Conservation (phyloP, 2,329 filamentous ascomycete species). For the Cladosporium sphaerospermum region DNA sequence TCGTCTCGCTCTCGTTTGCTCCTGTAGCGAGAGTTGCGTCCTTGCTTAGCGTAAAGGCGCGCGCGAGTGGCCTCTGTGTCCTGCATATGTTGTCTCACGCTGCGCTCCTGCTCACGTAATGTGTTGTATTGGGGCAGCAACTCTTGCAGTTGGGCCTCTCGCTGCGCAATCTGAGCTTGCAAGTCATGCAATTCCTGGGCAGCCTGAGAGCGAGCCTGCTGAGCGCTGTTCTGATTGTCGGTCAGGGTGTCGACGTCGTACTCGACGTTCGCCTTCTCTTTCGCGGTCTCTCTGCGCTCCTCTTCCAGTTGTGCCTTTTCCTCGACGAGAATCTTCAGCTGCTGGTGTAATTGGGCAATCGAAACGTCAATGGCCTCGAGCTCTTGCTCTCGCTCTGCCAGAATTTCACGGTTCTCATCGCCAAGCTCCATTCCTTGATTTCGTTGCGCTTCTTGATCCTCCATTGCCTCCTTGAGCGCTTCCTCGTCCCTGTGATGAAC, state of each 20-base stretch:
- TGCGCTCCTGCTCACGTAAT: slow-evolving; percentile 66
- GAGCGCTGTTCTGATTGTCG: slow-evolving; percentile 74
- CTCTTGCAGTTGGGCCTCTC: slow-evolving; percentile 67
- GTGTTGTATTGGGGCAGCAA: slow-evolving; percentile 72
- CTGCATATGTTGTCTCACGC: slow-evolving; percentile 65
- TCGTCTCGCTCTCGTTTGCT: slow-evolving; percentile 84
- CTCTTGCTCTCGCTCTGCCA: slow-evolving; percentile 66
- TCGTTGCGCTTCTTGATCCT: slow-evolving; percentile 74
- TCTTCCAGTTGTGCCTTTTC: slow-evolving; percentile 85
- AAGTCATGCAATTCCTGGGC: slow-evolving; percentile 67
- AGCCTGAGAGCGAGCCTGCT: slow-evolving; percentile 65
- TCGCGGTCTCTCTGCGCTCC: slow-evolving; percentile 76
- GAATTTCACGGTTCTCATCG: slow-evolving; percentile 70
- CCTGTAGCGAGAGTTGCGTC: slow-evolving; percentile 76
- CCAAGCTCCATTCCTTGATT: slow-evolving; percentile 78
- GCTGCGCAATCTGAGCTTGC: slow-evolving; percentile 64
- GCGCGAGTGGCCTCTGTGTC: slow-evolving; percentile 68
- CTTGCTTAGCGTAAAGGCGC: slow-evolving; percentile 86
- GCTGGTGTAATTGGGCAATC: slow-evolving; percentile 71
- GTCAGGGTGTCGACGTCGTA: slow-evolving; percentile 73
- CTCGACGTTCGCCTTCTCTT: slow-evolving; percentile 76
- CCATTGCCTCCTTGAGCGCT: slow-evolving; percentile 68
- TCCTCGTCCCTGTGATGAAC: slow-evolving; percentile 87
- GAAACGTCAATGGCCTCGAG: slow-evolving; percentile 71
- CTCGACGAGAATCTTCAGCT: slow-evolving; percentile 76